A percentile compares a stretch with the other conserved stretches of the same genome.
These are phyloP conservation scores for Ophiostoma novo-ulmi DNA, from an alignment of 2,329 filamentous ascomycete species.

Conservation along the genomic window DNA sequence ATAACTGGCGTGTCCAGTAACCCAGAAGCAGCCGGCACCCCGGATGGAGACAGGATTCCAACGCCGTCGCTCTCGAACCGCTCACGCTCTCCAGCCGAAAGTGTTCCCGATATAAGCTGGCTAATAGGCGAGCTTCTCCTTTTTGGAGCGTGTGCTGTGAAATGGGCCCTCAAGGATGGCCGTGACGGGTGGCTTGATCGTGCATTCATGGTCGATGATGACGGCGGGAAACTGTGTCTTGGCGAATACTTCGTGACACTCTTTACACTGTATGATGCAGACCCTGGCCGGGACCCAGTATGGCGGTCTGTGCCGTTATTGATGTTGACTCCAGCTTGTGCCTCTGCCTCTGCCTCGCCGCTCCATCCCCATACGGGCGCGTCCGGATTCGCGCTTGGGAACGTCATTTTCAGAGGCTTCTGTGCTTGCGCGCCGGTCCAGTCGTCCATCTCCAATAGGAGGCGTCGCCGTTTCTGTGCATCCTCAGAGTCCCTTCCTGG, in stretches of 20 bases:
- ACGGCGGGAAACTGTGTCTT: not conserved
- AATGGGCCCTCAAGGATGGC: too few species aligned
- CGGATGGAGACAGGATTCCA: constrained; percentile 16
- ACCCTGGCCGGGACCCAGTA: not conserved
- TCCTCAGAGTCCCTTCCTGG: not conserved
- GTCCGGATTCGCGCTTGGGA: constrained; percentile 10
- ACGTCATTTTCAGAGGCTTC: constrained; percentile 21
- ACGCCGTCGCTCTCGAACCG: constrained; percentile 15
- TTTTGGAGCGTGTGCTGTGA: not conserved
- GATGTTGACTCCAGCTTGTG: not conserved
- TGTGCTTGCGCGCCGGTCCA: constrained; percentile 25
- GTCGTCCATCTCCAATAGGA: constrained; percentile 26
- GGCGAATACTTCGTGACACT: not conserved
- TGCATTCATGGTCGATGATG: not conserved
- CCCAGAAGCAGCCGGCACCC: not conserved
- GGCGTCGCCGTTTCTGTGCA: not conserved
- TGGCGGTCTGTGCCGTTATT: not conserved
- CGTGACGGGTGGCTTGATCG: not conserved
- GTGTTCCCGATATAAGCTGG: not conserved
- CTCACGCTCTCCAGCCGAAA: constrained; percentile 12
- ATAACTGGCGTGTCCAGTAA: not conserved
- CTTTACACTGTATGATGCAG: not conserved
- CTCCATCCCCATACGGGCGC: constrained; percentile 25
- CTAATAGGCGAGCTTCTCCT: not conserved
- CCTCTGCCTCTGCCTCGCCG: not conserved